These are phyloP conservation scores for Hygrophila difformis DNA, from an alignment of 257 asterid genomes.

Conservation along the genomic window DNA sequence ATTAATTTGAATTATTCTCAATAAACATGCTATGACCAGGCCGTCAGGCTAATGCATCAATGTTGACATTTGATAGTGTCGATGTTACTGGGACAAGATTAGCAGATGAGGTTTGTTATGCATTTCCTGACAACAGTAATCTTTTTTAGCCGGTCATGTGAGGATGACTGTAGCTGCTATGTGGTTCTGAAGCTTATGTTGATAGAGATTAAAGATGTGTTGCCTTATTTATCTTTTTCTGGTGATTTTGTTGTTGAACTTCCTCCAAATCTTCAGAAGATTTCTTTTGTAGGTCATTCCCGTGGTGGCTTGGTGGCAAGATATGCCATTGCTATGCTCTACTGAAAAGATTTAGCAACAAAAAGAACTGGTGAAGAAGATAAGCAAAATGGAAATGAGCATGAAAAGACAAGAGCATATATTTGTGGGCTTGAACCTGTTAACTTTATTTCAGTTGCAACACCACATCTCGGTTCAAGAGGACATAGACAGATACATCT, in stretches of 20 bases:
- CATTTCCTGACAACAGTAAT: not conserved
- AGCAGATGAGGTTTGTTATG: slow-evolving; percentile 73
- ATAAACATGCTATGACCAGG: slow-evolving; percentile 47
- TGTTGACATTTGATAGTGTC: slow-evolving; percentile 78
- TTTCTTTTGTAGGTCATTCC: slow-evolving; percentile 85
- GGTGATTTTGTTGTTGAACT: slow-evolving; percentile 53
- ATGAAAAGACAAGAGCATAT: slow-evolving; percentile 28
- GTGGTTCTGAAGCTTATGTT: not conserved
- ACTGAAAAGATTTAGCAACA: slow-evolving; percentile 22
- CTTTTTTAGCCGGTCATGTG: not conserved
- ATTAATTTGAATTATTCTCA: not conserved
- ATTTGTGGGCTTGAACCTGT: slow-evolving; percentile 86
- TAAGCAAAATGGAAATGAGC: slow-evolving; percentile 25
- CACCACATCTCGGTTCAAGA: slow-evolving; percentile 89
- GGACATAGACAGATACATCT: slow-evolving; percentile 77
- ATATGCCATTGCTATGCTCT: slow-evolving; percentile 74
- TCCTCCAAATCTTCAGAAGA: slow-evolving; percentile 61
- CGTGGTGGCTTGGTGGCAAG: slow-evolving; percentile 90
- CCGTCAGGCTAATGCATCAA: slow-evolving; percentile 55
- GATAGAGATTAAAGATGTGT: not conserved
- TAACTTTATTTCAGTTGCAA: slow-evolving; percentile 73
- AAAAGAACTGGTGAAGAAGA: slow-evolving; percentile 16
- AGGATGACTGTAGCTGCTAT: not conserved
- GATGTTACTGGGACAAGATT: slow-evolving; percentile 85
- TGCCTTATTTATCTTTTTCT: too few relatives aligned